Conservation (phyloP, 1,284 basidiomycete genomes). For the Moesziomyces antarcticus region DNA sequence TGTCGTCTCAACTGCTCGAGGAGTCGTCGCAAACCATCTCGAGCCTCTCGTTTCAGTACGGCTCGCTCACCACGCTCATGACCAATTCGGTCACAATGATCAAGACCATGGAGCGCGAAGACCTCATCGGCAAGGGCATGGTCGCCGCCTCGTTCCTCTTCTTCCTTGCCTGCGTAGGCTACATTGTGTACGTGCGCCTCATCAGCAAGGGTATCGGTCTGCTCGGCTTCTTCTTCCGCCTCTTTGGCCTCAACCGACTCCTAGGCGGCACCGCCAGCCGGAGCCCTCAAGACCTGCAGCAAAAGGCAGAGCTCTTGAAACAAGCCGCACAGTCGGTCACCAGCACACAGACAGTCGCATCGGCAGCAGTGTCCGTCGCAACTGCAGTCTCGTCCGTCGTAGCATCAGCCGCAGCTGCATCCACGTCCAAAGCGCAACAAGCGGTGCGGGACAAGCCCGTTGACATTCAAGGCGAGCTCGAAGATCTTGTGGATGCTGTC, state of each 20-base stretch:
- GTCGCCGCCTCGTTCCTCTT: slow-evolving; percentile 54
- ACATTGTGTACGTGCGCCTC: slow-evolving; percentile 63
- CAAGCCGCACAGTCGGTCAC: slow-evolving; percentile 7
- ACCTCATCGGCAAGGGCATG: slow-evolving; percentile 58
- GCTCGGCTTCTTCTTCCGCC: slow-evolving; percentile 45
- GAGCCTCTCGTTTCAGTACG: slow-evolving; percentile 57
- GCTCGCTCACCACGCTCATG: slow-evolving; percentile 57
- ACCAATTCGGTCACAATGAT: slow-evolving; percentile 59
- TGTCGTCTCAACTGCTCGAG: slow-evolving; percentile 62
- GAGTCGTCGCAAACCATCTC: slow-evolving; percentile 61
- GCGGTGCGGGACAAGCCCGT: slow-evolving; percentile 17
- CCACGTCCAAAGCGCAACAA: slow-evolving; percentile 9
- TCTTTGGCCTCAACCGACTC: slow-evolving; percentile 38
- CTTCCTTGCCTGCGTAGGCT: slow-evolving; percentile 59
- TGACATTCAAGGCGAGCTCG: slow-evolving; percentile 34
- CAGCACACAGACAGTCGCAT: slow-evolving; percentile 3
- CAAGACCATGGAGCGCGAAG: slow-evolving; percentile 64
- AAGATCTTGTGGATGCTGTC: slow-evolving; percentile 21
- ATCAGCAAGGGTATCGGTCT: slow-evolving; percentile 57
- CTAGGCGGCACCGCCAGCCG: slow-evolving; percentile 24
- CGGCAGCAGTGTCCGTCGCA: slow-evolving; percentile 10
- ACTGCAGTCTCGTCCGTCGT: slow-evolving; percentile 24
- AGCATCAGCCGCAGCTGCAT: slow-evolving; percentile 11
- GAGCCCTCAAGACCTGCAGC: slow-evolving; percentile 18
- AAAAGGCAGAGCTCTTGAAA: slow-evolving; percentile 30